phyloP scores from a whole-genome alignment of 2,329 filamentous ascomycete genomes.

The Fusarium lateritium region DNA sequence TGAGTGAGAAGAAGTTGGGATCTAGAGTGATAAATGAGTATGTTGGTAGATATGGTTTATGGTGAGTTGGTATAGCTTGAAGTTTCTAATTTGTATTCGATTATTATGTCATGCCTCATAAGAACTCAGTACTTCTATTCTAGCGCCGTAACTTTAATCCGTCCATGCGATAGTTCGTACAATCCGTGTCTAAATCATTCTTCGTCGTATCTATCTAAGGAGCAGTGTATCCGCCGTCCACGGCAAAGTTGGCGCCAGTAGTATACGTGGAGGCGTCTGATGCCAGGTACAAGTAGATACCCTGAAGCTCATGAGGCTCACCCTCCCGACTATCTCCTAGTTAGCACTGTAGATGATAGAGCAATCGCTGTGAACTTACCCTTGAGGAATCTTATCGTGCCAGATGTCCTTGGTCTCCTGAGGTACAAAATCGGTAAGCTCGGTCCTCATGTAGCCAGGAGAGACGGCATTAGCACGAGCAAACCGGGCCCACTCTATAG shows the following conservation, averaged over 20 bases:
- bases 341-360: constrained; percentile 14
- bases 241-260: constrained; percentile 52
- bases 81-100: neutral
- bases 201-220: constrained; percentile 20
- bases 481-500: constrained; percentile 70
- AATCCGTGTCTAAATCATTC: neutral
- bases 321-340: constrained; percentile 43
- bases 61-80: neutral
- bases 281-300: constrained; percentile 47
- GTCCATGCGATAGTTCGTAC: neutral
- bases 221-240: constrained; percentile 53
- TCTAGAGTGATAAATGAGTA: neutral
- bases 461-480: constrained; percentile 69
- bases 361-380: constrained; percentile 27
- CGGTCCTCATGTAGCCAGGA: constrained; percentile 54
- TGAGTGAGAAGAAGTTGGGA: neutral
- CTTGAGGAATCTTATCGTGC: constrained; percentile 48
- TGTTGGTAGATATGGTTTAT: neutral
- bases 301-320: constrained; percentile 49
- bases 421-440: constrained; percentile 49
- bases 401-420: constrained; percentile 48
- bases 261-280: constrained; percentile 54
- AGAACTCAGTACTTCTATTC: constrained; percentile 5
- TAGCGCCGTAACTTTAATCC: too few relatives aligned
- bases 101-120: constrained; percentile 5